A percentile compares a stretch with the other conserved stretches of the same genome.
Conservation (phyloP, 2,329 filamentous ascomycete genomes). For the Bipolaris bicolor region DNA sequence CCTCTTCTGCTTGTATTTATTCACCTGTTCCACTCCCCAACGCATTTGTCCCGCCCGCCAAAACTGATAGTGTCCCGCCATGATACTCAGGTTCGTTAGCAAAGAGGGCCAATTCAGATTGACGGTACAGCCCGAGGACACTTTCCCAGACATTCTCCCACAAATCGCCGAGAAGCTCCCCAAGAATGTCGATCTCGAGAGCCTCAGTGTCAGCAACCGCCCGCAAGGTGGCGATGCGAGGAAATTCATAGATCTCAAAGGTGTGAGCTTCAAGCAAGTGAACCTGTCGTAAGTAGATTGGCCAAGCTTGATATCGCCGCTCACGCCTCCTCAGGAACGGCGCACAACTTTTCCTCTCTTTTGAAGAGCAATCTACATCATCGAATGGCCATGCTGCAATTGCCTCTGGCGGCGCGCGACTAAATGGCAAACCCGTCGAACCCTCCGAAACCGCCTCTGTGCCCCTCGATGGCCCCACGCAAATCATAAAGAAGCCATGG, state of each 20-base stretch:
- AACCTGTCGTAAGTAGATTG: constrained; percentile 58
- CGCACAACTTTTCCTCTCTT: constrained; percentile 87
- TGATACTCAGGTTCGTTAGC: constrained; percentile 66
- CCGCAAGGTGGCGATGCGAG: constrained; percentile 66
- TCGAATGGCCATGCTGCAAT: constrained; percentile 57
- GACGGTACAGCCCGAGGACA: constrained; percentile 73
- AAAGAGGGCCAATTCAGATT: constrained; percentile 82
- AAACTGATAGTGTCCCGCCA: constrained; percentile 47
- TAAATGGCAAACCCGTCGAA: constrained; percentile 78
- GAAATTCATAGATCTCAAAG: constrained; percentile 58
- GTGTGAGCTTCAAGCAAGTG: constrained; percentile 63
- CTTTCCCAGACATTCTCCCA: constrained; percentile 66
- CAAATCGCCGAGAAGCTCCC: constrained; percentile 67
- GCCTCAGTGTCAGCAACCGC: constrained; percentile 65
- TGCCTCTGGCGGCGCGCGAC: constrained; percentile 60
- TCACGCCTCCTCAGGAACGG: constrained; percentile 70
- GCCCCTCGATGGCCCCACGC: constrained; percentile 60
- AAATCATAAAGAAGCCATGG: constrained; percentile 86
- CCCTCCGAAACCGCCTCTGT: constrained; percentile 72
- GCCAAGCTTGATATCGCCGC: constrained; percentile 11
- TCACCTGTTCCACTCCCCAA: background rate
- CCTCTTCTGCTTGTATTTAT: background rate
- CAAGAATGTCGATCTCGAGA: constrained; percentile 59
- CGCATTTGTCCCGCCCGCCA: background rate
- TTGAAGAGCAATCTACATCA: constrained; percentile 63